Conservation (phyloP, 805 yeast genomes). For the Barnettozyma pratensis region DNA sequence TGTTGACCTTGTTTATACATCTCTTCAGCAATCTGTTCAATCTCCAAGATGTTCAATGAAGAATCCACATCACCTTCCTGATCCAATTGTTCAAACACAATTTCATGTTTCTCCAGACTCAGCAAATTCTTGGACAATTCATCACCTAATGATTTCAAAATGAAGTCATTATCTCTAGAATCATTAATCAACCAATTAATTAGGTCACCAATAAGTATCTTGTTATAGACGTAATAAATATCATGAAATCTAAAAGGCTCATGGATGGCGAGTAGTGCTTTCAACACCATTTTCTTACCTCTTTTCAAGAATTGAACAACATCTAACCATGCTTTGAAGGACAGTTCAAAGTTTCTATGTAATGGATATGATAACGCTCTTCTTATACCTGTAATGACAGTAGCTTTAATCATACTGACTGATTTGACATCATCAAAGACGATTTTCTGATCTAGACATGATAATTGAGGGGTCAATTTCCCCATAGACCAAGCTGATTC, state of each 20-base stretch:
- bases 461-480: conserved; percentile 71
- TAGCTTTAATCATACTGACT: conserved; percentile 40
- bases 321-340: conserved; percentile 67
- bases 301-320: conserved; percentile 56
- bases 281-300: conserved; percentile 65
- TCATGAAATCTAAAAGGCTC: conserved; percentile 81
- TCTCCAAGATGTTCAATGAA: conserved; percentile 46
- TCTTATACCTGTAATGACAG: conserved; percentile 58
- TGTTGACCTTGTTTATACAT: conserved; percentile 27
- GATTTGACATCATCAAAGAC: conserved; percentile 25
- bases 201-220: conserved; percentile 70
- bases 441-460: conserved; percentile 62
- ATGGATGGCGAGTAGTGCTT: conserved; percentile 52
- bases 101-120: conserved; percentile 36
- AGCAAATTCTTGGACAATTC: conserved; percentile 46
- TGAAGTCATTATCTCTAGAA: conserved; percentile 49
- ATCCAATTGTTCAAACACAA: conserved; percentile 51
- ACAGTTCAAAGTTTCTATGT: conserved; percentile 62
- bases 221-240: conserved; percentile 77
- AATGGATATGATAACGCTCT: conserved; percentile 78
- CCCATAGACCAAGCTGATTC: conserved; percentile 97
- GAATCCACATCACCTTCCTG: conserved; percentile 34
- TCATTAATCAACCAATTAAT: conserved; percentile 67
- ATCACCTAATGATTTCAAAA: conserved; percentile 58
- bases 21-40: conserved; percentile 53